These are phyloP conservation scores for Heimioporus sp. DNA, from an alignment of 768 basidiomycete genomes.

Conservation along the genomic window DNA sequence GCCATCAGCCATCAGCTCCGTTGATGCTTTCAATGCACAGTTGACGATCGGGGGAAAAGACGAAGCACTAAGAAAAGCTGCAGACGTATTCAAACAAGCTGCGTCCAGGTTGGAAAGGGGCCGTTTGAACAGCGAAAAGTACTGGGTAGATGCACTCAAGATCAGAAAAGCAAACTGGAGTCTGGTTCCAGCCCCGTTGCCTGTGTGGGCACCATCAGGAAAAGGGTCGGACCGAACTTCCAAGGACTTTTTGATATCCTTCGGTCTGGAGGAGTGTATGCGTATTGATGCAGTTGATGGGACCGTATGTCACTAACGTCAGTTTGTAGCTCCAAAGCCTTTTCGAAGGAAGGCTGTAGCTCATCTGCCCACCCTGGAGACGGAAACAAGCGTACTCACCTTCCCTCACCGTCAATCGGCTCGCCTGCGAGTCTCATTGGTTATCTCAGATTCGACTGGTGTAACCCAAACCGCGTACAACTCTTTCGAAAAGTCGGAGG, in stretches of 20 bases:
- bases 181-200: constrained; percentile 75
- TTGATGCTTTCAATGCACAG: constrained; percentile 71
- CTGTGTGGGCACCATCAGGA: constrained; percentile 62
- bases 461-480: constrained; percentile 36
- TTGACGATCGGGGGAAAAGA: constrained; percentile 78
- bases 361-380: constrained; percentile 53
- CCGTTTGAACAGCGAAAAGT: constrained; percentile 60
- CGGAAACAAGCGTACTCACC: constrained; percentile 42
- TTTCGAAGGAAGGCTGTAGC: constrained; percentile 74
- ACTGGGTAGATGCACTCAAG: constrained; percentile 81
- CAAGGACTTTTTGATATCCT: constrained; percentile 79
- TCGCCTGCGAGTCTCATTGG: constrained; percentile 61
- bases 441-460: constrained; percentile 34
- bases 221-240: constrained; percentile 80
- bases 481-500: constrained; percentile 27
- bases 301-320: neutral
- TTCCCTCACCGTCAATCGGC: constrained; percentile 66
- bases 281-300: constrained; percentile 8
- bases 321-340: constrained; percentile 50
- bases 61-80: constrained; percentile 71
- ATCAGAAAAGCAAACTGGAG: constrained; percentile 79
- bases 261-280: constrained; percentile 81
- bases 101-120: constrained; percentile 67
- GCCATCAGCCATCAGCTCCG: constrained; percentile 60
- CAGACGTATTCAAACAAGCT: constrained; percentile 65